A percentile compares a stretch with the other conserved stretches of the same genome.
Conservation (phyloP, 1,139 yeast genomes). For the Candida sanyaensis region DNA sequence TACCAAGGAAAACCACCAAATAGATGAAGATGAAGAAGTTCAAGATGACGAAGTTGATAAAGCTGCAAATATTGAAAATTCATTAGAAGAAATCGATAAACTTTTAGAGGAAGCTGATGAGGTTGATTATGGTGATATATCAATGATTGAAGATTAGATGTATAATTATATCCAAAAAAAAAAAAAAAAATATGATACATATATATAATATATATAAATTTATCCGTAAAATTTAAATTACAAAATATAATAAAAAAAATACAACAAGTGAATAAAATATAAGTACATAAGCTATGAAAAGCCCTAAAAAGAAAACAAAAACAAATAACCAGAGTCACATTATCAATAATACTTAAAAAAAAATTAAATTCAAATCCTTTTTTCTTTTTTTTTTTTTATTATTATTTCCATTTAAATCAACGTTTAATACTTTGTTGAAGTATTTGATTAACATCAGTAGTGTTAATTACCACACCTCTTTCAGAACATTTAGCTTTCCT, state of each 20-base stretch:
- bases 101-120: constrained; percentile 42
- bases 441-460: constrained; percentile 71
- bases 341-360: neutral
- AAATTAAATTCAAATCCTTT: neutral
- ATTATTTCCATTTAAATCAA: neutral
- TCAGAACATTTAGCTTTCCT: constrained; percentile 96
- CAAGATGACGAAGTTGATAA: constrained; percentile 12
- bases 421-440: constrained; percentile 41
- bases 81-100: constrained; percentile 35
- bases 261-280: neutral
- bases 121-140: constrained; percentile 37
- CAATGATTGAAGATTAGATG: constrained; percentile 18
- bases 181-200: neutral
- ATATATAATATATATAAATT: neutral
- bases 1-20: neutral
- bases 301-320: constrained; percentile 1
- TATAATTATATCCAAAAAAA: no score
- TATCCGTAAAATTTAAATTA: constrained; percentile 1
- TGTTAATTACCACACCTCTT: constrained; percentile 81
- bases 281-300: neutral
- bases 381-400: no score
- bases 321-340: neutral
- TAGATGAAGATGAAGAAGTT: constrained; percentile 7
- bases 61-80: constrained; percentile 20
- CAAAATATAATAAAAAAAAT: neutral